A percentile compares a stretch with the other conserved stretches of the same genome.
These are phyloP conservation scores for Moesziomyces aphidis DNA, from an alignment of 1,284 basidiomycete genomes.

Conservation along the genomic window DNA sequence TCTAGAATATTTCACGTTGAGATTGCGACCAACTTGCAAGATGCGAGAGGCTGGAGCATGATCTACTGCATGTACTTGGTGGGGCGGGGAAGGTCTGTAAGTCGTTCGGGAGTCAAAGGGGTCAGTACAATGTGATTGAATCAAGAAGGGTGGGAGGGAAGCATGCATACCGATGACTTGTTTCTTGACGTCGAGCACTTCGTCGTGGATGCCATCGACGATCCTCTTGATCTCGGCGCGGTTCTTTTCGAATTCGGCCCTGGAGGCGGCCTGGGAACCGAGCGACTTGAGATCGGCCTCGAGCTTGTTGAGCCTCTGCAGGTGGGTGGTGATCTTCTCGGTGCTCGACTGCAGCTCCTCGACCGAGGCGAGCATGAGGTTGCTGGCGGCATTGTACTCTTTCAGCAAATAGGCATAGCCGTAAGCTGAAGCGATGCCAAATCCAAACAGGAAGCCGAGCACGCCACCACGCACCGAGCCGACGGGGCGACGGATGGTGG, in stretches of 20 bases:
- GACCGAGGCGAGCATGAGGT: constrained; percentile 83
- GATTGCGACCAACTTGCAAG: not conserved
- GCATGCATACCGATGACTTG: constrained; percentile 28
- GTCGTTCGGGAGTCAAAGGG: not conserved
- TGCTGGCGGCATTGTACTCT: constrained; percentile 87
- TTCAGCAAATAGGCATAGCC: constrained; percentile 88
- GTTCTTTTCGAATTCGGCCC: constrained; percentile 37
- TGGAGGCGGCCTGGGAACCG: constrained; percentile 20
- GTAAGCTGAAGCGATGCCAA: constrained; percentile 80
- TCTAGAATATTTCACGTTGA: too few relatives aligned
- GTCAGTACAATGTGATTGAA: not conserved
- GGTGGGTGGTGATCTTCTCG: constrained; percentile 71
- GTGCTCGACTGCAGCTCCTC: constrained; percentile 86
- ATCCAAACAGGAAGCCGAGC: constrained; percentile 88
- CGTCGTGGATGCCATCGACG: constrained; percentile 51
- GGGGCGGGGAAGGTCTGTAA: constrained; percentile 40
- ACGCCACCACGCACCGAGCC: constrained; percentile 67
- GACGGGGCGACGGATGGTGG: constrained; percentile 39
- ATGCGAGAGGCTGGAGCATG: not conserved
- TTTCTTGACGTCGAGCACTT: constrained; percentile 48
- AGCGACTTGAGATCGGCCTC: constrained; percentile 51
- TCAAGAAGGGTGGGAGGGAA: not conserved
- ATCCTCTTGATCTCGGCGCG: constrained; percentile 45
- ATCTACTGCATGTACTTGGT: constrained; percentile 53
- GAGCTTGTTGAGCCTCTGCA: constrained; percentile 47